Base-by-base conservation (phyloP, 352 stramenopile species). In the Phytophthora kernoviae region DNA sequence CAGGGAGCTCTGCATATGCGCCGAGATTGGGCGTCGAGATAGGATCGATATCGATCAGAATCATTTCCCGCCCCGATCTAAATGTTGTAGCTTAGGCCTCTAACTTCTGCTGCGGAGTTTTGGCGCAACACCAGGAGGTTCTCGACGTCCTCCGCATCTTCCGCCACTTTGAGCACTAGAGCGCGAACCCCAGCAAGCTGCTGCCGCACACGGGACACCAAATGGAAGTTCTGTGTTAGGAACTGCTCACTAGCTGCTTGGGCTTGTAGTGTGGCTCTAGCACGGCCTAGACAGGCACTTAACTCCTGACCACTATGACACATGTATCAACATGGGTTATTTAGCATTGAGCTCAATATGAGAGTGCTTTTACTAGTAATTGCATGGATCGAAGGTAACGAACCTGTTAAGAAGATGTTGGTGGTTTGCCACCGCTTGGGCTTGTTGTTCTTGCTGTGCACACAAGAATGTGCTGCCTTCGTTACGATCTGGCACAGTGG, bases 171-270 rank as follows among this genome's bases (percentile, higher is more conserved):
- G 21, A 83, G 56, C 27, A 93, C 74, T 14, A 91, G 22, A 11
- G 17, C 41, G 11, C 75, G 67, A 22, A 91, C 69, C 34, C 62
- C 60, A 10, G 68, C 42, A 36, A 91, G 70, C 60, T 89, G 70
- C 55, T 86, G 70, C 17, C 81, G 70, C 49, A 30, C 24, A 91
- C 78, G 66, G 17, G 71, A 48, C 34, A 93, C 72, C 22, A 84
- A 51, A 52, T 90, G 66, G 46, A 89, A 91, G 55, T 90, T 79
- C 59, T 84, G 70, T 15, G 66, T 51, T 22, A 93, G 56, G 58
- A 85, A 93, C 44, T 83, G 78, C 36, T 90, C 79, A 59, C 84
- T 91, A 45, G 79, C 73, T 44, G 73, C 77, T 69, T 93, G 75
- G 42, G 76, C 69, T 58, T 81, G 75, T 54, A 93, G 61, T 6